phyloP scores from a whole-genome alignment of 352 stramenopile genomes.

The Peronospora destructor region DNA sequence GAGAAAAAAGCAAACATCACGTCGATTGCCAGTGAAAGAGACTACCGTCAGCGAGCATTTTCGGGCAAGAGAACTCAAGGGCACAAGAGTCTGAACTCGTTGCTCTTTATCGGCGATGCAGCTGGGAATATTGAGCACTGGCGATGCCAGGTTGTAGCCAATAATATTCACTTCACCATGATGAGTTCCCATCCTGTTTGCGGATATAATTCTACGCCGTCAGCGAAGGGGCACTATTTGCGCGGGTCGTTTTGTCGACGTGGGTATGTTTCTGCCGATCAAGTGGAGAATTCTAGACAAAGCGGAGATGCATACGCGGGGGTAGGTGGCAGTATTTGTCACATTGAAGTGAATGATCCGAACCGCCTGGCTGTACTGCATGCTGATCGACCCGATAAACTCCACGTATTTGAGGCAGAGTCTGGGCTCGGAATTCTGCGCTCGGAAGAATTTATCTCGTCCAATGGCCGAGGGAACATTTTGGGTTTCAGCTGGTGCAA shows the following conservation, averaged over 20 bases:
- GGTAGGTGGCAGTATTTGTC: slow-evolving; percentile 29
- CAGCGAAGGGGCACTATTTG: slow-evolving; percentile 2
- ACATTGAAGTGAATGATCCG: slow-evolving; percentile 82
- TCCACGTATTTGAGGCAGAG: slow-evolving; percentile 75
- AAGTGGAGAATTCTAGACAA: slow-evolving; percentile 11
- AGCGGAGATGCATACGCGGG: slow-evolving; percentile 2
- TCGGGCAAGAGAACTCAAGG: slow-evolving; percentile 33
- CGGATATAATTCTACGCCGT: slow-evolving; percentile 3
- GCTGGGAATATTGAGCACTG: slow-evolving; percentile 62
- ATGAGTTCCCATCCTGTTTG: slow-evolving; percentile 46
- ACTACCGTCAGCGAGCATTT: slow-evolving; percentile 79
- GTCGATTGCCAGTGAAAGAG: slow-evolving; percentile 64
- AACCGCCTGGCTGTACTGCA: slow-evolving; percentile 73
- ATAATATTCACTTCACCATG: slow-evolving; percentile 60
- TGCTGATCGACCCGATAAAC: slow-evolving; percentile 33
- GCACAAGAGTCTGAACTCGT: slow-evolving; percentile 48
- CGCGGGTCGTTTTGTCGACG: slow-evolving; percentile 29
- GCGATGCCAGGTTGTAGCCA: slow-evolving; percentile 49
- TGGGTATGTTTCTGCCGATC: slow-evolving; percentile 24
- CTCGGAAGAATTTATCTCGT: slow-evolving; percentile 56
- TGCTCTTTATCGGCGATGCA: slow-evolving; percentile 69
- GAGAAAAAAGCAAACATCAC: slow-evolving; percentile 56
- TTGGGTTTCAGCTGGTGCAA: slow-evolving; percentile 76
- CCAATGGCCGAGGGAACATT: slow-evolving; percentile 45
- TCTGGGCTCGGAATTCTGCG: slow-evolving; percentile 73